A percentile compares a stretch with the other conserved stretches of the same genome.
phyloP scores from a whole-genome alignment of 495 filamentous ascomycete genomes.

The Daldinia grandis region DNA sequence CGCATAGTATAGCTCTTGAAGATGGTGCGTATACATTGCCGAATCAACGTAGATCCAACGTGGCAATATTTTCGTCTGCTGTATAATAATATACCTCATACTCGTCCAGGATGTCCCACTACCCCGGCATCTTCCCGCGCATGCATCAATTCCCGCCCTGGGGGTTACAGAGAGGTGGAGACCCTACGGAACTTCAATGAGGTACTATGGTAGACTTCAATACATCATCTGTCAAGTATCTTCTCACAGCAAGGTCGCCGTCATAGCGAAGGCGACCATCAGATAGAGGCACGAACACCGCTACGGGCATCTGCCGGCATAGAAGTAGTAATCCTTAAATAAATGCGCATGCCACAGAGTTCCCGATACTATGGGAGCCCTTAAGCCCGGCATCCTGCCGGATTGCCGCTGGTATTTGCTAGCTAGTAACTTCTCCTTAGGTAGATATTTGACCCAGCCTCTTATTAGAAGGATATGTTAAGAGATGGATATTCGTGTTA shows the following conservation, averaged over 20 bases:
- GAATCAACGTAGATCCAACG: not conserved
- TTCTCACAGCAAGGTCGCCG: not conserved
- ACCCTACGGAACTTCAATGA: not conserved
- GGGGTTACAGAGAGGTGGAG: not conserved
- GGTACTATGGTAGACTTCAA: not conserved
- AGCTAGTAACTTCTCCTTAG: not conserved
- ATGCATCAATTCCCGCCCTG: not conserved
- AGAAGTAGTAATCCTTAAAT: not conserved
- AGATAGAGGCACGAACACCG: not conserved
- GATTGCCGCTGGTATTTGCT: not conserved
- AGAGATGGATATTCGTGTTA: not conserved
- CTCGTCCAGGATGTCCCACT: not conserved
- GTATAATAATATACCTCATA: not conserved
- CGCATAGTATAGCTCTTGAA: no score
- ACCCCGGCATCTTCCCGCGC: not conserved
- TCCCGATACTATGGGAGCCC: not conserved
- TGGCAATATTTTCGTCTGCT: not conserved
- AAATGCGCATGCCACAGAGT: not conserved
- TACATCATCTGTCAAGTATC: not conserved
- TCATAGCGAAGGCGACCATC: not conserved
- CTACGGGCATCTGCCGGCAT: not conserved
- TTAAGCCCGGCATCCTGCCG: not conserved
- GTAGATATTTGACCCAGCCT: not conserved
- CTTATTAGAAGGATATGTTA: not conserved
- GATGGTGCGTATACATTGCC: no score